Percentiles rank a stretch among this genome's conserved stretches.
Evolutionary conservation across 164 flowering plant species (phyloP).

Genomic region (Magnolia changhungtana): DNA sequence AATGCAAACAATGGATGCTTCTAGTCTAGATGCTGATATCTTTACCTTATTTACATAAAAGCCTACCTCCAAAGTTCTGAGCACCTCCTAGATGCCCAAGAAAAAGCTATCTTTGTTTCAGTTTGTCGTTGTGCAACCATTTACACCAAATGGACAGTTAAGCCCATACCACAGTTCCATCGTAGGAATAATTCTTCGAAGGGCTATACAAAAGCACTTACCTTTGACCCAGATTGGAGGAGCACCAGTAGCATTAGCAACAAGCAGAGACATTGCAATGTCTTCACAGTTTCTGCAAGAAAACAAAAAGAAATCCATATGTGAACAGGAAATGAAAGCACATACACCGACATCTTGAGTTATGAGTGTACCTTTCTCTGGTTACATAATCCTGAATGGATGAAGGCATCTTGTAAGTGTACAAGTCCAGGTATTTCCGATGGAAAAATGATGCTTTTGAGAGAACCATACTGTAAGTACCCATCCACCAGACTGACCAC

Average conservation of each 20-base stretch:
- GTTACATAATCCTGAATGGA: slow-evolving; percentile 45
- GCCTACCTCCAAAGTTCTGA: not conserved
- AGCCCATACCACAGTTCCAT: not conserved
- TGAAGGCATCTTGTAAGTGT: slow-evolving; percentile 40
- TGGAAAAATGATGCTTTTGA: slow-evolving; percentile 55
- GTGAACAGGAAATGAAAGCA: not conserved
- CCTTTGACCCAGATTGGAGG: slow-evolving; percentile 47
- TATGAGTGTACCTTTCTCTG: slow-evolving; percentile 32
- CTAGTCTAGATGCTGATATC: too few species aligned
- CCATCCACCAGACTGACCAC: slow-evolving; percentile 69
- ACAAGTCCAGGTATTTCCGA: slow-evolving; percentile 44
- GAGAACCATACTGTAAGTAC: slow-evolving; percentile 56
- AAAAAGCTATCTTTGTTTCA: not conserved
- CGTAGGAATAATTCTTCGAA: not conserved
- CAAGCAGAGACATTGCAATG: slow-evolving; percentile 42
- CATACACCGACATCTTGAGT: not conserved
- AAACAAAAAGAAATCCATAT: not conserved
- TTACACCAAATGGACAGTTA: not conserved
- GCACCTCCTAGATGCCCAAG: not conserved
- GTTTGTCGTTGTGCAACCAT: not conserved
- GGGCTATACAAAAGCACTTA: slow-evolving; percentile 7
- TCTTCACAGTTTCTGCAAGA: slow-evolving; percentile 42
- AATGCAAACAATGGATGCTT: too few species aligned
- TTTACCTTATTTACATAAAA: too few species aligned
- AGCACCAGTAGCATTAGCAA: slow-evolving; percentile 40